Evolutionary conservation across 2,329 filamentous ascomycete genomes (phyloP), one percentile per base, ranked within the genome.

Genomic region (Aureobasidium sp.): DNA sequence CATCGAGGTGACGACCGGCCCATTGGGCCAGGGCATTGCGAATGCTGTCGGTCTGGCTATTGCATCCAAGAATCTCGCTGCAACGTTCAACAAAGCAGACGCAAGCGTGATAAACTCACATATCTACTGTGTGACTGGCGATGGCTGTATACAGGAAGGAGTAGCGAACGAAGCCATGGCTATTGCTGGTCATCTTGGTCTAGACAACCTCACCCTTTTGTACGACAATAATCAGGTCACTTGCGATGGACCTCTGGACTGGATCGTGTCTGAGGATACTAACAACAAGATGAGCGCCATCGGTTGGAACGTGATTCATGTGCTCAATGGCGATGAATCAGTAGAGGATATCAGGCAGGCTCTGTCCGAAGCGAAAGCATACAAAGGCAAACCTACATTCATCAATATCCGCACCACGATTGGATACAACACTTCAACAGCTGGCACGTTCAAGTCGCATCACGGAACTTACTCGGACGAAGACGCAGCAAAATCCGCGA

Each of bases 151-250:
- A 23, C 84, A 87, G 69, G 87, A 89, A 72, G 87, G 87, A 33
- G 86, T 89, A 1, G 83, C 79, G 0, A 77, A 88, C 2, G 88
- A 90, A 72, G 84, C 87, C 0, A 83, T 90, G 55, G 82, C 82
- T 5, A 80, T 88, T 8, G 87, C 87, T 8, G 87, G 87, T 1
- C 85, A 88, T 72, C 80, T 82, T 73, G 81, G 79, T 68, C 77
- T 90, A 13, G 83, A 85, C 75, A 89, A 89, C 72, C 75, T 90
- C 1, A 83, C 82, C 4, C 75, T 89, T 31, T 84, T 88, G 54
- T 89, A 89, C 69, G 87, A 89, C 69, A 89, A 90, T 74, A 89
- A 89, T 72, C 84, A 87, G 70, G 78, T 89, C 55, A 88, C 86
- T 7, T 89, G 87, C 70, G 87, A 89, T 66, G 87, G 87, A 1